These are phyloP conservation scores for Davidsoniella neocaledoniae DNA, from an alignment of 2,329 filamentous ascomycete genomes.

Conservation along the genomic window DNA sequence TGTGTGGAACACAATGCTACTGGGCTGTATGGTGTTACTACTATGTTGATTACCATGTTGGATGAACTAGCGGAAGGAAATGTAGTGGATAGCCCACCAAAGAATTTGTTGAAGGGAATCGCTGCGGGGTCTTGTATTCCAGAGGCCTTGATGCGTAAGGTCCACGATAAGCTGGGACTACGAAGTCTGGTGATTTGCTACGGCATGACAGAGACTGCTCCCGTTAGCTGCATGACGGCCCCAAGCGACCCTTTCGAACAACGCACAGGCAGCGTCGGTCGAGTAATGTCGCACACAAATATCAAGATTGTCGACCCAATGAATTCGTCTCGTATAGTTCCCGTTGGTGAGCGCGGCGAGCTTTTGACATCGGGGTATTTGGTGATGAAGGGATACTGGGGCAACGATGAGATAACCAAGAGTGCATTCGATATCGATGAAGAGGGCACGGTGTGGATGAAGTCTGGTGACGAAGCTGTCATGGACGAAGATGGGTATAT, in stretches of 20 bases:
- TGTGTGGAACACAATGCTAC: constrained; percentile 36
- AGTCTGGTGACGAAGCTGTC: constrained; percentile 76
- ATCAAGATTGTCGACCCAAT: constrained; percentile 57
- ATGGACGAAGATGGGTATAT: constrained; percentile 78
- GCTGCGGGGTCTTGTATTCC: constrained; percentile 79
- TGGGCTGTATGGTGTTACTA: constrained; percentile 73
- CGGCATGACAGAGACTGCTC: constrained; percentile 83
- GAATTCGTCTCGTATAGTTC: constrained; percentile 42
- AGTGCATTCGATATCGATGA: constrained; percentile 40
- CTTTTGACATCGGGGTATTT: constrained; percentile 71
- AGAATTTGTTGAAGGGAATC: constrained; percentile 65
- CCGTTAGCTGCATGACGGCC: constrained; percentile 65
- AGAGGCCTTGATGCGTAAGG: constrained; percentile 57
- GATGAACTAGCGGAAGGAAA: constrained; percentile 45
- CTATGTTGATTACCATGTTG: constrained; percentile 83
- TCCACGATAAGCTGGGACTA: constrained; percentile 61
- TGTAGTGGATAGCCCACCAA: constrained; percentile 17
- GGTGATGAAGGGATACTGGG: constrained; percentile 83
- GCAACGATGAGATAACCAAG: constrained; percentile 49
- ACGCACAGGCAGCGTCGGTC: constrained; percentile 60
- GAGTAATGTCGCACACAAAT: constrained; percentile 64
- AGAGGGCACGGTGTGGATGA: constrained; percentile 56
- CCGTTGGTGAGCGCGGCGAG: constrained; percentile 56
- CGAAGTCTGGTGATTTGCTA: constrained; percentile 83
- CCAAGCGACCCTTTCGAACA: constrained; percentile 58